phyloP scores from a whole-genome alignment of 129 eudicot genomes.

The Flaveria linearis region DNA sequence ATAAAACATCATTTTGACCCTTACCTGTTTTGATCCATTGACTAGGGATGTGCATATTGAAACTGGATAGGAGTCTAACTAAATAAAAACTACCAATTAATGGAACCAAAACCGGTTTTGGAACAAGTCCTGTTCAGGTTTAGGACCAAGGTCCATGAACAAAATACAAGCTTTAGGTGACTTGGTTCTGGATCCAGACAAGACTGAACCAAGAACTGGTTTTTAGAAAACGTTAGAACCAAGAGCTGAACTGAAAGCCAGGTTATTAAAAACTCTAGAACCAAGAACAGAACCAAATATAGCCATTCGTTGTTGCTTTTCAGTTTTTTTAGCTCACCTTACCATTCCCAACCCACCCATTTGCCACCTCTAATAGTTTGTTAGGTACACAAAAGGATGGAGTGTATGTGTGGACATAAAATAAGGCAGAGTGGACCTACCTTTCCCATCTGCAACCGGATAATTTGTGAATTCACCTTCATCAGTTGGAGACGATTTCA shows the following conservation, averaged over 20 bases:
- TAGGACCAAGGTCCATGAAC: background rate
- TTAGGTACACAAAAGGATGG: background rate
- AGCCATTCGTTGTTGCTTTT: background rate
- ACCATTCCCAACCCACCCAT: background rate
- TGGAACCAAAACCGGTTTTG: background rate
- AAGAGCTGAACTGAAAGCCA: background rate
- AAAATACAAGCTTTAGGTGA: background rate
- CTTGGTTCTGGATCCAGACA: background rate
- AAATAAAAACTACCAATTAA: background rate
- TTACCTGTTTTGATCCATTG: background rate
- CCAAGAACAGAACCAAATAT: background rate
- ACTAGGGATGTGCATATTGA: background rate
- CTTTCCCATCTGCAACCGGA: conserved; percentile 58
- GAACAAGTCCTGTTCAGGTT: background rate
- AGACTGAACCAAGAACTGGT: background rate
- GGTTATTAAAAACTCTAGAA: background rate
- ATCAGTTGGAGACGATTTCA: conserved; percentile 63
- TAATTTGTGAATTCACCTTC: conserved; percentile 51
- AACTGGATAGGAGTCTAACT: background rate
- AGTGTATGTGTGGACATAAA: background rate
- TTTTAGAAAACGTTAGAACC: background rate
- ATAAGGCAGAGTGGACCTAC: conserved; percentile 25
- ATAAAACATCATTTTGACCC: background rate
- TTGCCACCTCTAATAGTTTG: conserved; percentile 8
- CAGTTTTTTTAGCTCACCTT: background rate